A percentile compares a stretch with the other conserved stretches of the same genome.
Evolutionary conservation across 2,329 filamentous ascomycete genomes (phyloP).

Genomic region (Colletotrichum siamense): DNA sequence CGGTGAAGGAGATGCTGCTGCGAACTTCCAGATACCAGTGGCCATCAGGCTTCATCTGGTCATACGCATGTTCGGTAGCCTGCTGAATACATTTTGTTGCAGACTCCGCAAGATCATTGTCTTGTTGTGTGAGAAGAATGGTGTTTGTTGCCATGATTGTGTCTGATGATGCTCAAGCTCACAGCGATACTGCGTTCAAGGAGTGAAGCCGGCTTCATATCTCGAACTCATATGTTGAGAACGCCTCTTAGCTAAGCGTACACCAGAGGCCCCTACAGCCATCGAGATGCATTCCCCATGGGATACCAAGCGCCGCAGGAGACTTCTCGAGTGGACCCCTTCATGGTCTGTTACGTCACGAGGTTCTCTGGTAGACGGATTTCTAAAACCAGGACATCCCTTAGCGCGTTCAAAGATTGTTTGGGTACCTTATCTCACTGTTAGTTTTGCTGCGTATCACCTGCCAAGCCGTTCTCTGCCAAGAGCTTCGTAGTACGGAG

Average conservation of each 20-base stretch:
- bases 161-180: not conserved
- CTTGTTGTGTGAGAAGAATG: not conserved
- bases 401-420: not conserved
- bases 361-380: not conserved
- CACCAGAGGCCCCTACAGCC: not conserved
- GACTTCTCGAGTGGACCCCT: not conserved
- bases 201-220: not conserved
- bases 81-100: not conserved
- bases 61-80: not conserved
- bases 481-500: not conserved
- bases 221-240: not conserved
- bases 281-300: not conserved
- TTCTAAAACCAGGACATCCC: not conserved
- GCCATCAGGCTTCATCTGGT: not conserved
- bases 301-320: not conserved
- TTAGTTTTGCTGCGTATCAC: not conserved
- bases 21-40: constrained; percentile 5
- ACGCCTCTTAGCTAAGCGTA: not conserved
- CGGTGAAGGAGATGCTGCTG: constrained; percentile 1
- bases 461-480: not conserved
- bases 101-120: not conserved
- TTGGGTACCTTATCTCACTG: not conserved
- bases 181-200: rapidly evolving
- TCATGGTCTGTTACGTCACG: not conserved
- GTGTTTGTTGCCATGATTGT: not conserved